A percentile compares a stretch with the other conserved stretches of the same genome.
These are phyloP conservation scores for Zygosaccharomyces siamensis DNA, from an alignment of 805 yeast species.

Conservation along the genomic window DNA sequence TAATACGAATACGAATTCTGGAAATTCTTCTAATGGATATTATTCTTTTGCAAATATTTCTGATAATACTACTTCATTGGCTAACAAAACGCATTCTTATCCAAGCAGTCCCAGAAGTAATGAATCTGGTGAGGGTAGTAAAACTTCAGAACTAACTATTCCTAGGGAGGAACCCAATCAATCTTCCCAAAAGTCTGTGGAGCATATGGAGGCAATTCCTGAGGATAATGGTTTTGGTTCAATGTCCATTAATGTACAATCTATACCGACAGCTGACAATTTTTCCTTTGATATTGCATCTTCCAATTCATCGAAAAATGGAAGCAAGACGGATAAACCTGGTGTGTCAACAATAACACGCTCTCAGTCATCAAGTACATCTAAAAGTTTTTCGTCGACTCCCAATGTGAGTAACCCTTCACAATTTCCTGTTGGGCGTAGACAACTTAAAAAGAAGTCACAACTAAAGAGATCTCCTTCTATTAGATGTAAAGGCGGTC, in stretches of 20 bases:
- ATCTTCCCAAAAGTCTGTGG: slow-evolving; percentile 5
- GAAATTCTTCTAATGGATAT: slow-evolving; percentile 30
- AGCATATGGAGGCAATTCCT: slow-evolving; percentile 21
- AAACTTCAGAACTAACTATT: slow-evolving; percentile 5
- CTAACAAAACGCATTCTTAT: slow-evolving; percentile 1
- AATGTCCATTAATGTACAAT: slow-evolving; percentile 15
- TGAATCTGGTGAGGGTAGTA: slow-evolving; percentile 5
- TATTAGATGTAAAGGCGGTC: slow-evolving; percentile 31
- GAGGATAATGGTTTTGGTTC: slow-evolving; percentile 15
- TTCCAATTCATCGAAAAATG: slow-evolving; percentile 7
- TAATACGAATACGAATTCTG: slow-evolving; percentile 22
- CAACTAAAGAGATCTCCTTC: slow-evolving; percentile 36
- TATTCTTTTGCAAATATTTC: slow-evolving; percentile 38
- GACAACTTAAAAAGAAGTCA: slow-evolving; percentile 25
- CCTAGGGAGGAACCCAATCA: slow-evolving; percentile 3
- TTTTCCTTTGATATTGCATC: slow-evolving; percentile 29
- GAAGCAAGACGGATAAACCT: slow-evolving; percentile 7
- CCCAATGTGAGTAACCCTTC: slow-evolving; percentile 4
- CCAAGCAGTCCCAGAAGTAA: background rate
- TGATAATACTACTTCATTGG: slow-evolving; percentile 33
- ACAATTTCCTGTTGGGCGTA: background rate
- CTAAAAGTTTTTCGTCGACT: slow-evolving; percentile 1
- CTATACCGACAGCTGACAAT: slow-evolving; percentile 31
- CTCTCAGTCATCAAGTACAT: slow-evolving; percentile 8
- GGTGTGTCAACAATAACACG: slow-evolving; percentile 5